Evolutionary conservation across 805 yeast genomes (phyloP).

Genomic region (Cyberlindnera mrakii): DNA sequence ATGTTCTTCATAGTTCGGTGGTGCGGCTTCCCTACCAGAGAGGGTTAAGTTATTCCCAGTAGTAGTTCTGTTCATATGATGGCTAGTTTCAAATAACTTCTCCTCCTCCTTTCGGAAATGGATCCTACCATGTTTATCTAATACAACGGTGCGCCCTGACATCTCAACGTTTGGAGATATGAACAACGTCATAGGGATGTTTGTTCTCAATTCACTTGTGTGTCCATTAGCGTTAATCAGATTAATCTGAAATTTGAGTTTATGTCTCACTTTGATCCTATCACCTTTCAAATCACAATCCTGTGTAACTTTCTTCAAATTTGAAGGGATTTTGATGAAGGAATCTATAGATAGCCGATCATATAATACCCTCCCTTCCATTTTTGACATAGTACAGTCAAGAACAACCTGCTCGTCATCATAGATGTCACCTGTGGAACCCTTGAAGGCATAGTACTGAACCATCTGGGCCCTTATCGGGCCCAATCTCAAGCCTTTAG

Average conservation of each 20-base stretch:
- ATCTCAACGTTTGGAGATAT: slow-evolving; percentile 73
- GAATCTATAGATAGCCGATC: slow-evolving; percentile 64
- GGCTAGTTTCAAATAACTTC: slow-evolving; percentile 23
- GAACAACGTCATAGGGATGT: slow-evolving; percentile 68
- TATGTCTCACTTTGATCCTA: slow-evolving; percentile 71
- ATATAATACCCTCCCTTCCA: slow-evolving; percentile 33
- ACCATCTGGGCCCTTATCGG: slow-evolving; percentile 56
- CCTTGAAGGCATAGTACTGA: slow-evolving; percentile 58
- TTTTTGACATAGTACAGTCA: slow-evolving; percentile 41
- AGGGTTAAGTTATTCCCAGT: slow-evolving; percentile 1
- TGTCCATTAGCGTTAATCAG: slow-evolving; percentile 73
- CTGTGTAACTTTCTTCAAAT: slow-evolving; percentile 69
- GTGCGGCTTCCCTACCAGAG: slow-evolving; percentile 47
- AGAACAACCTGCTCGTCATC: slow-evolving; percentile 56
- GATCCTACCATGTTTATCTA: slow-evolving; percentile 34
- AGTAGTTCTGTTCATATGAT: not conserved
- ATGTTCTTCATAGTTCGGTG: slow-evolving; percentile 71
- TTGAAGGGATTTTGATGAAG: slow-evolving; percentile 57
- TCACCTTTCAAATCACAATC: slow-evolving; percentile 68
- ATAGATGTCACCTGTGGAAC: slow-evolving; percentile 47
- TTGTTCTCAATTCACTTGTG: slow-evolving; percentile 79
- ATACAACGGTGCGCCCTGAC: slow-evolving; percentile 30
- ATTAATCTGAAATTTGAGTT: slow-evolving; percentile 65
- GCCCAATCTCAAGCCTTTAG: slow-evolving; percentile 72
- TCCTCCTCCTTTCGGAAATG: slow-evolving; percentile 35